Conservation (phyloP, 768 basidiomycete species). For the Amanita rubescens region DNA sequence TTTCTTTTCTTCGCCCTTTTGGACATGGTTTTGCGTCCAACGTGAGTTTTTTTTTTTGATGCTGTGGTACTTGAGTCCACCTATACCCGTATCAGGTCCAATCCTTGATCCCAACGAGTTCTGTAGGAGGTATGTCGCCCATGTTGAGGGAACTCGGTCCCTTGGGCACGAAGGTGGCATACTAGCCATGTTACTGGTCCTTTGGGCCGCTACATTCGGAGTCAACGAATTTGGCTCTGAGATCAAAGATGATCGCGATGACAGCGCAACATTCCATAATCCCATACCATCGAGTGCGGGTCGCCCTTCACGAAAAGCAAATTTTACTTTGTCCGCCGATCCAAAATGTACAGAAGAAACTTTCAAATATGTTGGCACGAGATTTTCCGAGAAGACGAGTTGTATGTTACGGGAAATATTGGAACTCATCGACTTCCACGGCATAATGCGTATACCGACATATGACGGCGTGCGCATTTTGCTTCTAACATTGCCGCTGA, state of each 20-base stretch:
- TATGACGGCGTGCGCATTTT: constrained; percentile 85
- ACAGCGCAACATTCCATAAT: not conserved
- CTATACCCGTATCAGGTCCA: constrained; percentile 48
- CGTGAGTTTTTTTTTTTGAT: constrained; percentile 39
- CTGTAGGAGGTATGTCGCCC: constrained; percentile 60
- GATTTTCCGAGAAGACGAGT: constrained; percentile 48
- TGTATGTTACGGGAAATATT: constrained; percentile 73
- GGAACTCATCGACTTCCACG: constrained; percentile 71
- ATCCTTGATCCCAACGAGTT: constrained; percentile 81
- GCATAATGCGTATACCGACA: constrained; percentile 70
- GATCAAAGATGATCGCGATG: constrained; percentile 15
- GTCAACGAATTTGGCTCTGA: constrained; percentile 63
- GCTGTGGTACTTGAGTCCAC: constrained; percentile 1
- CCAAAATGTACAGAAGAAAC: constrained; percentile 14
- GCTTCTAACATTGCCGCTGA: constrained; percentile 72
- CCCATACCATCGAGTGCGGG: not conserved
- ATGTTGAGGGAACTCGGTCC: constrained; percentile 49
- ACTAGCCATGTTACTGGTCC: constrained; percentile 71
- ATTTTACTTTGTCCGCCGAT: not conserved
- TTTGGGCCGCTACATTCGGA: constrained; percentile 89
- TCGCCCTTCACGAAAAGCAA: not conserved
- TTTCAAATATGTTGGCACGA: constrained; percentile 29
- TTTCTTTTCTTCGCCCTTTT: constrained; percentile 84
- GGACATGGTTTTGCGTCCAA: constrained; percentile 77
- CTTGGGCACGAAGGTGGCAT: constrained; percentile 72